Conservation (phyloP, 805 yeast species). For the Yueomyces sp. region DNA sequence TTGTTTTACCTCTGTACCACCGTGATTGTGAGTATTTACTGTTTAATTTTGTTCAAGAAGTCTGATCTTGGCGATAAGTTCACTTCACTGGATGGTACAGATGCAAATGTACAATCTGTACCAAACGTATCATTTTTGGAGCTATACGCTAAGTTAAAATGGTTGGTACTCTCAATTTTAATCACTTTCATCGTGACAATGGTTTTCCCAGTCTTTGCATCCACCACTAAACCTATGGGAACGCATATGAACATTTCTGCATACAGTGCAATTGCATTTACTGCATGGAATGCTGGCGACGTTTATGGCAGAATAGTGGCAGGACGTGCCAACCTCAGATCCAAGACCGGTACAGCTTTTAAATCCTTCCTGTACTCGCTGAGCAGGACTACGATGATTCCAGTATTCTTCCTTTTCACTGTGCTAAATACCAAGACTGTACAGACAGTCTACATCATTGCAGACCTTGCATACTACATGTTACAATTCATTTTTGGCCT, state of each 20-base stretch:
- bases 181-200: slow-evolving; percentile 62
- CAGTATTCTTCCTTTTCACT: slow-evolving; percentile 51
- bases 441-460: slow-evolving; percentile 20
- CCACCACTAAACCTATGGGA: slow-evolving; percentile 39
- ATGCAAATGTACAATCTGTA: slow-evolving; percentile 4
- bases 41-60: slow-evolving; percentile 12
- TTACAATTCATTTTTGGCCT: slow-evolving; percentile 73
- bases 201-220: slow-evolving; percentile 80
- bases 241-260: slow-evolving; percentile 24
- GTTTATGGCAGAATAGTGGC: slow-evolving; percentile 62
- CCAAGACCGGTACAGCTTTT: slow-evolving; percentile 10
- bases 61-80: background rate
- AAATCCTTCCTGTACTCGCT: slow-evolving; percentile 42
- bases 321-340: slow-evolving; percentile 25
- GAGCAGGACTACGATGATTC: slow-evolving; percentile 46
- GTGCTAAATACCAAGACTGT: slow-evolving; percentile 14
- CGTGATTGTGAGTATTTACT: slow-evolving; percentile 13
- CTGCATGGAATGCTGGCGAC: slow-evolving; percentile 87
- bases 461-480: slow-evolving; percentile 54
- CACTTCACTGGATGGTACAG: slow-evolving; percentile 1
- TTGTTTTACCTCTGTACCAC: slow-evolving; percentile 27
- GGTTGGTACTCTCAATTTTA: slow-evolving; percentile 57
- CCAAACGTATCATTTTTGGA: slow-evolving; percentile 43
- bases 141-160: slow-evolving; percentile 49
- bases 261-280: slow-evolving; percentile 64